Evolutionary conservation across 805 yeast genomes (phyloP), one percentile per base, ranked within the genome.

Genomic region (Sungouiella blattae): DNA sequence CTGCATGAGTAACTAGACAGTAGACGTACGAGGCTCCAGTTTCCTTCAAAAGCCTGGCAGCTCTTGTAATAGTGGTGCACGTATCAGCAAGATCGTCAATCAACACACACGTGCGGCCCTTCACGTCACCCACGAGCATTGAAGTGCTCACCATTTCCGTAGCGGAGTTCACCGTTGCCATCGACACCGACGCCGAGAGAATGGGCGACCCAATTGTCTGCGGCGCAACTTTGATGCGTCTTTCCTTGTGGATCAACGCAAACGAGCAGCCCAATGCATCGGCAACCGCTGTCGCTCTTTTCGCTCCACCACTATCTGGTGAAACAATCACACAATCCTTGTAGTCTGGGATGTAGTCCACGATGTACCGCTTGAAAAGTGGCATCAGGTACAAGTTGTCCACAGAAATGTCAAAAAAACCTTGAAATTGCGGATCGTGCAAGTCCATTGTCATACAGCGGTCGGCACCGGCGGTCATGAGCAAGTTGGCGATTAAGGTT

Each of bases 271-370:
- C 88, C 39, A 93, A 64, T 1, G 84, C 76, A 62, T 93, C 99
- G 1, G 98, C 98, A 41, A 93, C 75, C 1, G 91, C 83, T 1
- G 96, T 86, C 21, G 98, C 97, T 46, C 98, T 70, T 60, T 93
- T 93, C 32, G 98, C 99, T 43, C 99, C 99, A 54, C 99, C 99
- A 15, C 97, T 93, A 62, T 93, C 99, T 0, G 99, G 99, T 1
- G 96, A 87, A 22, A 93, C 97, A 49, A 93, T 79, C 6, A 93
- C 95, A 27, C 91, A 84, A 26, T 88, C 83, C 46, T 77, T 77
- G 55, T 80, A 87, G 43, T 85, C 62, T n/a, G 94, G 91, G 37
- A 93, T 80, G 43, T 72, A 70, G 39, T 82, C 80, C 15, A 77
- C 70, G 41, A 93, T 88, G 61, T 88, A 93, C 47, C 86, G 84